These are phyloP conservation scores for Boletales sp. DNA, from an alignment of 768 basidiomycete species.

Conservation along the genomic window DNA sequence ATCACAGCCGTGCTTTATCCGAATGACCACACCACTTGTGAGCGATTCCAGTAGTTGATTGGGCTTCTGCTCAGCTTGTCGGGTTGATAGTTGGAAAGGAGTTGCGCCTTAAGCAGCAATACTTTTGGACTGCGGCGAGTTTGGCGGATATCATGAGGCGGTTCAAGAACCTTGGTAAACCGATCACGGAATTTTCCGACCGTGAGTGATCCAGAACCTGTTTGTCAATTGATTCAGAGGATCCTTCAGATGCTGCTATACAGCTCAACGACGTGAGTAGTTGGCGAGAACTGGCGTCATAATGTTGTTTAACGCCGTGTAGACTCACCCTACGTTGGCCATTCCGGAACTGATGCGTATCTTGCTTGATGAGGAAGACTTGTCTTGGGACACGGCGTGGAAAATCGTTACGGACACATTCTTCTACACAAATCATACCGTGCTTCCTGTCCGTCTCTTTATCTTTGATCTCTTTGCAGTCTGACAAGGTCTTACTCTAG, in stretches of 20 bases:
- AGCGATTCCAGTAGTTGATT: conserved; percentile 10
- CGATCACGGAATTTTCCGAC: conserved; percentile 78
- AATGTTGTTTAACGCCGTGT: conserved; percentile 2
- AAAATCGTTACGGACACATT: conserved; percentile 84
- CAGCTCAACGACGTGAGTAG: conserved; percentile 85
- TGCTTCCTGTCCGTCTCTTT: conserved; percentile 64
- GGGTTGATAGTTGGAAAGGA: conserved; percentile 69
- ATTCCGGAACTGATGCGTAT: conserved; percentile 95
- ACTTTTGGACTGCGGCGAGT: conserved; percentile 91
- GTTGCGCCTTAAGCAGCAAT: conserved; percentile 92
- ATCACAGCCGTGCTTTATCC: conserved; percentile 97
- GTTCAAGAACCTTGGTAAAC: conserved; percentile 86
- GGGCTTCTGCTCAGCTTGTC: background rate
- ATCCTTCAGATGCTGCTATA: conserved; percentile 68
- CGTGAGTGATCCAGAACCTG: conserved; percentile 41
- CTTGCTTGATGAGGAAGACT: conserved; percentile 86
- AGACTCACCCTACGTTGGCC: conserved; percentile 95
- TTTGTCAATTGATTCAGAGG: conserved; percentile 3
- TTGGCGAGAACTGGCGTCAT: background rate
- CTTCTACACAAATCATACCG: conserved; percentile 96
- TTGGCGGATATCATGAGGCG: conserved; percentile 87
- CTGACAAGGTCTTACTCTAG: conserved; percentile 30
- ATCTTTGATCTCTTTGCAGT: background rate
- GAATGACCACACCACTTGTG: conserved; percentile 80
- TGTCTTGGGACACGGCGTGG: conserved; percentile 86